Evolutionary conservation across 345 rosid genomes (phyloP).

Genomic region (Ailanthus altissimus): DNA sequence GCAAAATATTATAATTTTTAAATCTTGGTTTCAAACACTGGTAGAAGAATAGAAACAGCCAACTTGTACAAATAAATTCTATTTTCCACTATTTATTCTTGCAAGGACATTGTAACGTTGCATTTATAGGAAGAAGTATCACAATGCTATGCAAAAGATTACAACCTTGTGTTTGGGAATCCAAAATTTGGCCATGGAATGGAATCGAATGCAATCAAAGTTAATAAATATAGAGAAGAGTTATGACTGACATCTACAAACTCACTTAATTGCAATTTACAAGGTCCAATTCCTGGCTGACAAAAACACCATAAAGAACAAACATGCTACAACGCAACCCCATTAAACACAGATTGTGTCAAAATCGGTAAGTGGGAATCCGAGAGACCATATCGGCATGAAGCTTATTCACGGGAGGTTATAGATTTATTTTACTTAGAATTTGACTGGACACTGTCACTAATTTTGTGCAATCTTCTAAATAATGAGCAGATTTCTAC

Average conservation of each 20-base stretch:
- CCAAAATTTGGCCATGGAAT: not conserved
- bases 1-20: not conserved
- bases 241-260: slow-evolving; percentile 3
- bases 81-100: not conserved
- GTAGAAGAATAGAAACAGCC: not conserved
- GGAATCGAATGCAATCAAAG: not conserved
- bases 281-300: not conserved
- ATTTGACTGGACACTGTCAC: not conserved
- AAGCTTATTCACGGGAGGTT: not conserved
- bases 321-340: not conserved
- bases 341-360: not conserved
- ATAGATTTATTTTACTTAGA: not conserved
- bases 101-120: not conserved
- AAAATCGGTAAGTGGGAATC: not conserved
- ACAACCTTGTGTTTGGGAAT: not conserved
- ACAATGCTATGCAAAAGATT: not conserved
- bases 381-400: not conserved
- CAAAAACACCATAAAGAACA: not conserved
- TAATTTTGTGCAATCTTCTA: not conserved
- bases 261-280: not conserved
- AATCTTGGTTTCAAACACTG: not conserved
- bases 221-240: not conserved
- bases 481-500: not conserved
- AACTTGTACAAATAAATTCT: not conserved
- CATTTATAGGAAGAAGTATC: not conserved